Percentiles rank a stretch among this genome's conserved stretches.
These are phyloP conservation scores for Coprinellus micaceus DNA, from an alignment of 768 basidiomycete species.

Conservation along the genomic window DNA sequence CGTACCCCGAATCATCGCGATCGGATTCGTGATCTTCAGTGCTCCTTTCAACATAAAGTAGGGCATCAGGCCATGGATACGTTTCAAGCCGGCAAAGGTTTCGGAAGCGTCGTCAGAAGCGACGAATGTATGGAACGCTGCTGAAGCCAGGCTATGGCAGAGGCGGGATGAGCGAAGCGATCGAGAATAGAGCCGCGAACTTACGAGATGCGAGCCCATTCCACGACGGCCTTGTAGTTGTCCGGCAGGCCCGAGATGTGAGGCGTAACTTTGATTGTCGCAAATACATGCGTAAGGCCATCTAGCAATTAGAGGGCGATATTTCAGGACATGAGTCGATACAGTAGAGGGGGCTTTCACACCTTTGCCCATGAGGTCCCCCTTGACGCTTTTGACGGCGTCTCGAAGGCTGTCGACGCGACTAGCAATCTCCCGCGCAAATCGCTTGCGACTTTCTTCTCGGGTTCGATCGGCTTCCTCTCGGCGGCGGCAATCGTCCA, in stretches of 20 bases:
- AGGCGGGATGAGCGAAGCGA: conserved; percentile 1
- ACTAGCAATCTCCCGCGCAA: conserved; percentile 80
- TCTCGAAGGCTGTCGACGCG: conserved; percentile 84
- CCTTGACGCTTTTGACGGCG: conserved; percentile 84
- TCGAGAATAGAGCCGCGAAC: conserved; percentile 26
- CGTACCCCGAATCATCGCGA: conserved; percentile 89
- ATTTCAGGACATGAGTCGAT: too few species aligned
- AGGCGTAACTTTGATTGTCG: conserved; percentile 78
- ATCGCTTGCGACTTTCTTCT: conserved; percentile 83
- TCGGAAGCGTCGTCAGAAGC: conserved; percentile 92
- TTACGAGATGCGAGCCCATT: conserved; percentile 97
- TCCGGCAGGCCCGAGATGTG: conserved; percentile 72
- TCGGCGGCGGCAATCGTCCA: conserved; percentile 70
- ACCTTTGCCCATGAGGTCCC: conserved; percentile 90
- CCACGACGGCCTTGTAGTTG: conserved; percentile 85
- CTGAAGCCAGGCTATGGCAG: conserved; percentile 76
- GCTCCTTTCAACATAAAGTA: conserved; percentile 95
- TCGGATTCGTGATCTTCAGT: conserved; percentile 90
- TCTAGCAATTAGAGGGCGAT: conserved; percentile 47
- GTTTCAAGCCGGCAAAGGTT: conserved; percentile 81
- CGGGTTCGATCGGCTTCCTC: conserved; percentile 87
- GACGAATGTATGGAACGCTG: conserved; percentile 92
- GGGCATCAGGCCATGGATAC: conserved; percentile 94
- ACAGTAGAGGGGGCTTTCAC: conserved; percentile 1
- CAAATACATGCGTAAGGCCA: conserved; percentile 86